Base-by-base conservation (phyloP, 176 grass and related monocot genomes). In the Alloteropsis semialata region DNA sequence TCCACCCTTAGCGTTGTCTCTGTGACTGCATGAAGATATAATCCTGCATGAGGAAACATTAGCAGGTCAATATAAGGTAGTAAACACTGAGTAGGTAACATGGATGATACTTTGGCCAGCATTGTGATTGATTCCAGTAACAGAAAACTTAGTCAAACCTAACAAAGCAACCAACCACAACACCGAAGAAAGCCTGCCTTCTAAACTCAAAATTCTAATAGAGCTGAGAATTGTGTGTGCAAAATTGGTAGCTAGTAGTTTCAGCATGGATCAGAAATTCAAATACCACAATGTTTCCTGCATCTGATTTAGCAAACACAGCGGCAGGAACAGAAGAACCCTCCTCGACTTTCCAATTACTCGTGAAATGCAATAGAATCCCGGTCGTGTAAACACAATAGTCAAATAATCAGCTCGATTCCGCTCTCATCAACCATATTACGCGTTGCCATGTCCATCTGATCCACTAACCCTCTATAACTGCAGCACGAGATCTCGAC, bases 1-100 rank as follows among this genome's bases (percentile, higher is more conserved):
- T 98, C 96, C 29, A 98, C 96, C 55, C 92, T 87, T 67, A 98
- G 87, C 72, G 88, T 92, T 81, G 96, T 93, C 83, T 98, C 93
- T 63, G 89, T 98, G 65, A 90, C 89, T 29, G 87, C 87, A 87
- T 98, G 91, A 91, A 98, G 91, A 93, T 93, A 98, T 65, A 95
- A 83, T 84, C 96, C 96, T 98, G 87, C 67, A 85, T 67, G 24
- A 61, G 34, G 56, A 58, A 85, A 64, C 28, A 80, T 33, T n/a
- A 81, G 38, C 5, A 58, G 9, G 21, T 67, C 65, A 77, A 66
- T 65, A 74, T 51, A 66, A 0, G 61, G 15, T 9, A 76, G 54
- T 6, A 78, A 55, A 77, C 13, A 77, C 14, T 42, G 53, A 13
- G 67, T 69, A 43, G 49, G 37, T 48, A n/a, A 57, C 16, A 42